Conservation (phyloP, 345 rosid genomes). For the Syzygium grande region DNA sequence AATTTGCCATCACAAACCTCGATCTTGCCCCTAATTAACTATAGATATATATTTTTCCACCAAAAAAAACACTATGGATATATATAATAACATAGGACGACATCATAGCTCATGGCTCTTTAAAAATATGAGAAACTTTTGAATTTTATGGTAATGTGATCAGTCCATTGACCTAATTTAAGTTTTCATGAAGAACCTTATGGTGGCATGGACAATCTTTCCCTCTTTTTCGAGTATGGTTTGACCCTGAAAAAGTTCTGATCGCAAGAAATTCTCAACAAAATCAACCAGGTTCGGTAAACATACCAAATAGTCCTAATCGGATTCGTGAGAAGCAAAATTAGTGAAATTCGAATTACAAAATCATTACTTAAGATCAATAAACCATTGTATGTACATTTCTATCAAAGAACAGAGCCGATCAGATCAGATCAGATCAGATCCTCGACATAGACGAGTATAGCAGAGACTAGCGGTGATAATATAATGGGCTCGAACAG, state of each 20-base stretch:
- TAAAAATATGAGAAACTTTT: neutral
- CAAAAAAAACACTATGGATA: too few relatives aligned
- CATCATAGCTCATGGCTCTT: neutral
- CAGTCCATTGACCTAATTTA: neutral
- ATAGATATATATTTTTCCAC: too few relatives aligned
- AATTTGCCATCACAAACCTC: neutral
- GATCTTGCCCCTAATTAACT: neutral
- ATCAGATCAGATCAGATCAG: too few relatives aligned
- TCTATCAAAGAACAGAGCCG: too few relatives aligned
- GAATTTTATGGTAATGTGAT: neutral
- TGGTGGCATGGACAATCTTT: neutral
- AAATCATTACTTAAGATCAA: neutral
- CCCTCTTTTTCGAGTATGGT: neutral
- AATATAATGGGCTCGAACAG: neutral
- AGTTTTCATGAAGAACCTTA: neutral
- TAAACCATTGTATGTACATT: neutral
- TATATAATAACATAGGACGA: neutral
- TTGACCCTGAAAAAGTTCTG: neutral
- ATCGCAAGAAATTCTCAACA: neutral
- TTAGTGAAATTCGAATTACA: neutral
- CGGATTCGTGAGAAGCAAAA: neutral
- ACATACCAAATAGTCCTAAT: neutral
- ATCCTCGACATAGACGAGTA: neutral
- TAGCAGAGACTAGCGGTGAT: neutral
- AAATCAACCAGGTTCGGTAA: neutral